Evolutionary conservation across 129 eudicot genomes (phyloP).

Genomic region (Glebionis coronaria): DNA sequence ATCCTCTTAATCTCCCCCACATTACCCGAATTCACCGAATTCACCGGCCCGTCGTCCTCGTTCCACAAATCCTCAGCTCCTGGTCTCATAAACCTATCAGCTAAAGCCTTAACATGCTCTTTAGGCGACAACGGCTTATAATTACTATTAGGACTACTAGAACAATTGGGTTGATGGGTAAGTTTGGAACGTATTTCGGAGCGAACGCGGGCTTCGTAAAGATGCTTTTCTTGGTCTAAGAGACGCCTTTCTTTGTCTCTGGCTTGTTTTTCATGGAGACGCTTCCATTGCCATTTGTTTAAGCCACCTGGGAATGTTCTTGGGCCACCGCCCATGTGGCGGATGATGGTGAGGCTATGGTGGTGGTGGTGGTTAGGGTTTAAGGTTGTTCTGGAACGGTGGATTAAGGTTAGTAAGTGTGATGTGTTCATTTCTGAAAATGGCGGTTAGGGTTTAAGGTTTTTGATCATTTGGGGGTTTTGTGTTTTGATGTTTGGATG

Average conservation of each 20-base stretch:
- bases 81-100: conserved; percentile 81
- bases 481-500: no score
- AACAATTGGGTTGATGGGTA: conserved; percentile 12
- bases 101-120: conserved; percentile 72
- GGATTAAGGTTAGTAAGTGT: no score
- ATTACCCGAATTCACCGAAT: conserved; percentile 18
- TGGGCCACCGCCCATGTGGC: conserved; percentile 95
- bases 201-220: conserved; percentile 80
- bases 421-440: no score
- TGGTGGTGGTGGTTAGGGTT: no score
- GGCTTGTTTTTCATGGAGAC: conserved; percentile 92
- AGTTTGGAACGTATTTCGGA: conserved; percentile 74
- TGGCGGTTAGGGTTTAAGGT: no score
- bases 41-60: conserved; percentile 68
- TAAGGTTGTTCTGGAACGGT: no score
- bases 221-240: conserved; percentile 76
- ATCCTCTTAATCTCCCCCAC: conserved; percentile 20
- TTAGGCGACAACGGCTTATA: conserved; percentile 56
- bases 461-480: no score
- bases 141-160: background rate
- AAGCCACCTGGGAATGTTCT: conserved; percentile 93
- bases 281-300: conserved; percentile 98
- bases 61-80: conserved; percentile 99
- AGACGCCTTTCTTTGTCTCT: conserved; percentile 83
- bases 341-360: conserved; percentile 47